Base-by-base conservation (phyloP, 345 rosid genomes). In the Raphanus raphanistrum region DNA sequence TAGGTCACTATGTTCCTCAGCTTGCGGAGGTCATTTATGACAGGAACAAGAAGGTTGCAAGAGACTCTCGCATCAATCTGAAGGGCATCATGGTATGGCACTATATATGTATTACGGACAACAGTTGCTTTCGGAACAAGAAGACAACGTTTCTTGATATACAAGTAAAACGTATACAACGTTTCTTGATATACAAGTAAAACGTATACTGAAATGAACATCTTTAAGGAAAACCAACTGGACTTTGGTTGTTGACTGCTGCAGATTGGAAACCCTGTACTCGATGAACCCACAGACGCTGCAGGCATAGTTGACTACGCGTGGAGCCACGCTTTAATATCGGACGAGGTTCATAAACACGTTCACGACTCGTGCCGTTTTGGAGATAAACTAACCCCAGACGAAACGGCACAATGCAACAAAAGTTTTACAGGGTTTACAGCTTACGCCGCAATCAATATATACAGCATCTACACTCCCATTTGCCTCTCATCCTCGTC, bases 1-100 rank as follows among this genome's bases (percentile, higher is more conserved):
- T 41, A 91, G 97, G 62, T 65, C 96, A 92, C 48, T 90, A 89
- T 81, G 96, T 85, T 72, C 96, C 96, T n/a, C 96, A 92, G 69
- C 89, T 92, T 6, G 89, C 96, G 8, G 89, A 92, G 74, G 74
- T 82, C 25, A 88, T 92, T 48, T 76, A 78, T 65, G 87, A 90
- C 26, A 81, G 82, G 70, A 90, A 90, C 84, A 79, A 85, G 76
- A 72, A 58, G 16, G 85, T 78, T 9, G 43, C 33, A 66, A 67
- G 43, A 31, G 76, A 76, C 15, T 75, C 84, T 6, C 78, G 71
- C 70, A 90, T 92, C 70, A 90, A 92, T 68, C 85, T 92, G 63
- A 92, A 89, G 66, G 96, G 97, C 4, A 80, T 92, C 86, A 87
- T 92, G 89, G 96, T 90, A 76, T 7, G 62, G 48, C 1, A 31